These are phyloP conservation scores for Tilletia horrida DNA, from an alignment of 1,284 basidiomycete species.

Conservation along the genomic window DNA sequence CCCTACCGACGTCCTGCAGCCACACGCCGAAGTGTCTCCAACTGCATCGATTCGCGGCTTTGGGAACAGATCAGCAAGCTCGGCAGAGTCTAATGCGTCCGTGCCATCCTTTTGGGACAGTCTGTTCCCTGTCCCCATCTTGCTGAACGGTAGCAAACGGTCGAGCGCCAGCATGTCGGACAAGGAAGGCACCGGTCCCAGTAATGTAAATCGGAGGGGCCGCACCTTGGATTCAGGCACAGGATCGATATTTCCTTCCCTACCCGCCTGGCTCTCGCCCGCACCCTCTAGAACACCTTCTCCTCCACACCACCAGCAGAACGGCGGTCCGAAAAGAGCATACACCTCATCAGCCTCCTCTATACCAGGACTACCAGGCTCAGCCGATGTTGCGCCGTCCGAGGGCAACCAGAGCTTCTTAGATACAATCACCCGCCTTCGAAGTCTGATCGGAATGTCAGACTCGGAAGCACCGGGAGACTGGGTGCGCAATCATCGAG, in stretches of 20 bases:
- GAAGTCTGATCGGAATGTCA: constrained; percentile 8
- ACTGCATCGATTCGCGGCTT: not conserved
- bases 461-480: constrained; percentile 11
- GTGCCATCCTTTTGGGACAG: constrained; percentile 7
- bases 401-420: constrained; percentile 15
- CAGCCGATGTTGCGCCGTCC: not conserved
- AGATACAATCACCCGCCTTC: constrained; percentile 17
- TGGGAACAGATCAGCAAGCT: no score
- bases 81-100: no score
- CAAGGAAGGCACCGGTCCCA: not conserved
- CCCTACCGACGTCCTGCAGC: not conserved
- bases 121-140: not conserved
- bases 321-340: not conserved
- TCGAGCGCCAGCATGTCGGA: not conserved
- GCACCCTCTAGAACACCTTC: not conserved
- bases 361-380: not conserved
- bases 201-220: not conserved
- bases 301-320: not conserved
- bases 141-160: not conserved
- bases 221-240: constrained; percentile 12
- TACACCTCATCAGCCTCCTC: constrained; percentile 1
- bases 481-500: constrained; percentile 13
- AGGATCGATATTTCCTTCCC: not conserved
- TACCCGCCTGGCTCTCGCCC: constrained; percentile 15
- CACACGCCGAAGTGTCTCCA: not conserved